phyloP scores from a whole-genome alignment of 2,329 filamentous ascomycete species.

The Xylariaceae sp. region DNA sequence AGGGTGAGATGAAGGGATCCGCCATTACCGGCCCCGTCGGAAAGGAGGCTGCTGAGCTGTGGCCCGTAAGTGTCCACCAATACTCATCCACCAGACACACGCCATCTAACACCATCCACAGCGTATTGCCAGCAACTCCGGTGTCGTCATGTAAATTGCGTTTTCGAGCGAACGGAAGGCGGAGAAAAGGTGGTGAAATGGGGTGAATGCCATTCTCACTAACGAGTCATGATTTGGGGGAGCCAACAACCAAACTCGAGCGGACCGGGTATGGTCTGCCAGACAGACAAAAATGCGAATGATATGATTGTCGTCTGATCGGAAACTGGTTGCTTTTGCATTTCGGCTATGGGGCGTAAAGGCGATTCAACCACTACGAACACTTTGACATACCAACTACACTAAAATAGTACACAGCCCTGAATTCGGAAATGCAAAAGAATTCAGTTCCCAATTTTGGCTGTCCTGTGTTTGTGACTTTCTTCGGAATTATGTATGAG shows the following conservation, averaged over 20 bases:
- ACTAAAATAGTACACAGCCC: constrained; percentile 44
- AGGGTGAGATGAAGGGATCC: constrained; percentile 99
- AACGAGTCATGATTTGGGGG: constrained; percentile 27
- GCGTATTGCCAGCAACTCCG: constrained; percentile 99
- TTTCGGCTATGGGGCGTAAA: constrained; percentile 52
- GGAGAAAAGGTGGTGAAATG: too few relatives aligned
- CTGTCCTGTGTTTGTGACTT: background rate
- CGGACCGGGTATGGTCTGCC: too few relatives aligned
- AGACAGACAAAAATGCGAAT: constrained; percentile 13
- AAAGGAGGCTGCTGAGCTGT: constrained; percentile 99
- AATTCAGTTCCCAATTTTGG: constrained; percentile 26
- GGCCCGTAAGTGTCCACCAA: constrained; percentile 68
- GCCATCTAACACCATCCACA: constrained; percentile 36
- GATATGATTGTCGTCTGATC: constrained; percentile 27
- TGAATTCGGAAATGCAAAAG: constrained; percentile 24
- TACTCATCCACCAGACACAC: background rate
- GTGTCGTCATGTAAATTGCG: constrained; percentile 94
- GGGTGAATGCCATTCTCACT: constrained; percentile 22
- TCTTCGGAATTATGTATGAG: too few relatives aligned
- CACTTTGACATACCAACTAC: constrained; percentile 37
- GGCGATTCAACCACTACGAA: constrained; percentile 30
- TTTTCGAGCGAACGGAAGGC: constrained; percentile 18
- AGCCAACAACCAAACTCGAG: constrained; percentile 21
- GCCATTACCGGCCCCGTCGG: constrained; percentile 98
- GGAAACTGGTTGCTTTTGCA: constrained; percentile 46